Evolutionary conservation across 2,329 filamentous ascomycete species (phyloP).

Genomic region (Penicillium oxalicum): DNA sequence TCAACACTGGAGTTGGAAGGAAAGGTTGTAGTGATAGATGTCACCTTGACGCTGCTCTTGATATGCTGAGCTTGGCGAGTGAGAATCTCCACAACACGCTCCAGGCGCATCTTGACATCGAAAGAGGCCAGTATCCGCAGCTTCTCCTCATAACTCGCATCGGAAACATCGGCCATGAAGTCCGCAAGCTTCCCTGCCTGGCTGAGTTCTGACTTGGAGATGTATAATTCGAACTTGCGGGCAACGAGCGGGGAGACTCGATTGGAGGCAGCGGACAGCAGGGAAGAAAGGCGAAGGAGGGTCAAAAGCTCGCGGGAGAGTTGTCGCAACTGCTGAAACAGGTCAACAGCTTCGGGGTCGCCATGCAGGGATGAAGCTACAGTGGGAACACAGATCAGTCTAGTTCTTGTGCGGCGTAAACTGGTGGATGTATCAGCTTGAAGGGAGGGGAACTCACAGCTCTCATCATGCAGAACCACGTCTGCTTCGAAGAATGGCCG

Average conservation of each 20-base stretch:
- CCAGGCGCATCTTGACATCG: slow-evolving; percentile 69
- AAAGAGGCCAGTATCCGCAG: slow-evolving; percentile 77
- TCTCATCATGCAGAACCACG: slow-evolving; percentile 65
- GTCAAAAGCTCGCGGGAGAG: slow-evolving; percentile 81
- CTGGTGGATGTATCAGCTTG: not conserved
- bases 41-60: slow-evolving; percentile 81
- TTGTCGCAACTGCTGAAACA: slow-evolving; percentile 76
- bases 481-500: slow-evolving; percentile 81
- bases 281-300: slow-evolving; percentile 73
- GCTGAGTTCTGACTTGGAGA: slow-evolving; percentile 70
- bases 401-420: not conserved
- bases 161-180: slow-evolving; percentile 92
- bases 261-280: slow-evolving; percentile 66
- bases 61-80: slow-evolving; percentile 75
- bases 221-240: slow-evolving; percentile 78
- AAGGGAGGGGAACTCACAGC: slow-evolving; percentile 44
- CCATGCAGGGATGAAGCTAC: slow-evolving; percentile 38
- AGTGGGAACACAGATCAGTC: not conserved
- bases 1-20: slow-evolving; percentile 56
- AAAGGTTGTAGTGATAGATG: slow-evolving; percentile 64
- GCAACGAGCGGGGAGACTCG: slow-evolving; percentile 77
- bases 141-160: slow-evolving; percentile 85
- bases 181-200: slow-evolving; percentile 86
- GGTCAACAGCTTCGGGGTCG: slow-evolving; percentile 60
- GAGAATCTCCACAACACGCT: slow-evolving; percentile 76